Base-by-base conservation (phyloP, 306 rosid species). In the Sophora flavescens region DNA sequence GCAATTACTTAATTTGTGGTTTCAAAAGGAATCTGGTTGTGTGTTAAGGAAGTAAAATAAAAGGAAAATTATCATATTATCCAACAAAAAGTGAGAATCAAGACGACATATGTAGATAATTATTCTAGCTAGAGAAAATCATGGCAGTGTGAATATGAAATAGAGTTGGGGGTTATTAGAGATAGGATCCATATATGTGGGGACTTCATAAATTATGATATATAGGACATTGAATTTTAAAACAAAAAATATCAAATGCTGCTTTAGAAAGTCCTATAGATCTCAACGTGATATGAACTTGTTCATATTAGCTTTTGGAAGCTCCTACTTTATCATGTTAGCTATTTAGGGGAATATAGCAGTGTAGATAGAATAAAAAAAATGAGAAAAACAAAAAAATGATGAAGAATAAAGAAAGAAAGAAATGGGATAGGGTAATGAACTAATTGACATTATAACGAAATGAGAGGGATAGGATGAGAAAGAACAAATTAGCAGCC, bases 131-230 rank as follows among this genome's bases (percentile, higher is more conserved):
- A 35, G 52, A 33, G n/a, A 72, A 18, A 48, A 16, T 26, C 2
- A 18, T 42, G 64, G 22, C 8, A 28, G 50, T 56, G 81, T 77
- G 81, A 77, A 77, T 45, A 56, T 56, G 57, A 16, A 35, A 67
- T 7, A 5, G 16, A 14, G 30, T 44, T 57, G 2, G n/a, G 18
- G 15, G n/a, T 65, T 8, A 12, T 28, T n/a, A 39, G 59, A 39
- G 73, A 63, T 64, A 64, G 51, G 65, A 54, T 6, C 14, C 13
- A 8, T 10, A 75, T 14, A 4, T 12, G 11, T 36, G 71, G 30
- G 48, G 71, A 42, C 32, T 57, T 38, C 22, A 54, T 39, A 71
- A 53, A 10, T 16, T 54, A 17, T 28, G 2, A 28, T 28, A 28
- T 28, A 28, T 28, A 28, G 30, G 30, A 28, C 30, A 28, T 1